Conservation (phyloP, 169 alveolate genomes). For the Amoebophrya sp. region DNA sequence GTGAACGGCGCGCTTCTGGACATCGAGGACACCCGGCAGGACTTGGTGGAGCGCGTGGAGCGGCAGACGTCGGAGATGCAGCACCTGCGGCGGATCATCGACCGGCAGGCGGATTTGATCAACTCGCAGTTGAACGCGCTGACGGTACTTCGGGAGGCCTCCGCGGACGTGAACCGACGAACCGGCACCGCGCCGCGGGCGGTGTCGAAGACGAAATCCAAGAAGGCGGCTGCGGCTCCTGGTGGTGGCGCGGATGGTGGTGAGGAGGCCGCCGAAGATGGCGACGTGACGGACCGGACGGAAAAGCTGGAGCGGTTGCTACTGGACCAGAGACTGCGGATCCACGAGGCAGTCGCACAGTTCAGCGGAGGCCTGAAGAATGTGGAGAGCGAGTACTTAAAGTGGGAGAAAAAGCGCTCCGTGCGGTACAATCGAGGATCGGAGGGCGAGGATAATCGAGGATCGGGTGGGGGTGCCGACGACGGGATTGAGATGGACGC, state of each 20-base stretch:
- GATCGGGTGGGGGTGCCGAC: too few relatives aligned
- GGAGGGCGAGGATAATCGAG: too few relatives aligned
- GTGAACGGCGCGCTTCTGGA: neutral
- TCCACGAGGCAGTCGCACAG: neutral
- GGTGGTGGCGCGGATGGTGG: too few relatives aligned
- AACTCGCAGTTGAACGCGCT: neutral
- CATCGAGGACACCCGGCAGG: too few relatives aligned
- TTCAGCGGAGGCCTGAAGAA: neutral
- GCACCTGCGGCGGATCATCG: neutral
- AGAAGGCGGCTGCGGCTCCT: too few relatives aligned
- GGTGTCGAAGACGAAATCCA: too few relatives aligned
- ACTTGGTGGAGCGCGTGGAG: neutral
- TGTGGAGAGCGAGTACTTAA: neutral
- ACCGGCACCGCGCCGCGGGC: too few relatives aligned
- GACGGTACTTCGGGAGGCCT: neutral
- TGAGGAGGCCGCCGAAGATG: neutral
- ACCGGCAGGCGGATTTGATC: neutral
- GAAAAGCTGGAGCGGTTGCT: neutral
- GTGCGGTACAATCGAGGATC: too few relatives aligned
- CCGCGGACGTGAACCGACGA: neutral
- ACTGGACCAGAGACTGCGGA: neutral
- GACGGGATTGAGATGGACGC: too few relatives aligned
- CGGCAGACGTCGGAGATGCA: neutral
- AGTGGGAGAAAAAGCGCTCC: neutral
- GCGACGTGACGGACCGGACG: neutral